A percentile compares a stretch with the other conserved stretches of the same genome.
Conservation (phyloP, 2,329 filamentous ascomycete genomes). For the Thielaviopsis populi region DNA sequence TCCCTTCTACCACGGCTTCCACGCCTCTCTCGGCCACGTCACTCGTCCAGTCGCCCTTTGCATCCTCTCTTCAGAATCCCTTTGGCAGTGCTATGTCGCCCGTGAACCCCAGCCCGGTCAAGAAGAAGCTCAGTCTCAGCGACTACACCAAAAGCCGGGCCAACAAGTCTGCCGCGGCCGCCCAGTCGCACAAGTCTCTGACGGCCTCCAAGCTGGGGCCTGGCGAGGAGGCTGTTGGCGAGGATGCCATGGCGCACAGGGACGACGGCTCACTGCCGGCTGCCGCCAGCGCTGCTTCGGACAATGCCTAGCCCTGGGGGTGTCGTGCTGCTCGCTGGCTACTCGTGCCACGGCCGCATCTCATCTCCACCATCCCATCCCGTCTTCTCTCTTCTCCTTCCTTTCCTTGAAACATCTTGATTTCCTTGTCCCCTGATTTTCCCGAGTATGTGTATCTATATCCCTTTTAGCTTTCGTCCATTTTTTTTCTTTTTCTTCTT, state of each 20-base stretch:
- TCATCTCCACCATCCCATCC: background rate
- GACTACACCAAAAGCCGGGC: conserved; percentile 47
- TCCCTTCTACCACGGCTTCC: conserved; percentile 24
- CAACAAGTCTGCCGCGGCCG: conserved; percentile 36
- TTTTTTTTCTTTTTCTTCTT: background rate
- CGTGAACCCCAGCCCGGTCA: conserved; percentile 43
- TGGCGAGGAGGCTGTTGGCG: conserved; percentile 11
- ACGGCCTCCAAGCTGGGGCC: conserved; percentile 5
- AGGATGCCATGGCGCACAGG: background rate
- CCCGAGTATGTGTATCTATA: conserved; percentile 16
- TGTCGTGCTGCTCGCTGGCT: background rate
- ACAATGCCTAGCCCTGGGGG: background rate
- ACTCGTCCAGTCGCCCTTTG: conserved; percentile 36
- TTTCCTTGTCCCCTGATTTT: conserved; percentile 9
- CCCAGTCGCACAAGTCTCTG: conserved; percentile 17
- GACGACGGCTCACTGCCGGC: background rate
- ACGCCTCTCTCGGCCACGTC: conserved; percentile 36
- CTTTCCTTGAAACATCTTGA: conserved; percentile 3
- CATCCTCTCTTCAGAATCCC: conserved; percentile 28
- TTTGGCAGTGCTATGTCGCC: conserved; percentile 31
- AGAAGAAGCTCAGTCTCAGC: conserved; percentile 52
- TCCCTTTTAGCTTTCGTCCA: conserved; percentile 12
- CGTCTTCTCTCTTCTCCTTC: background rate
- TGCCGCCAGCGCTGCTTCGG: background rate
- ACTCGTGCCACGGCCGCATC: too few species aligned